A percentile compares a stretch with the other conserved stretches of the same genome.
Evolutionary conservation across 352 stramenopile genomes (phyloP).

Genomic region (Thraustochytrium sp.): DNA sequence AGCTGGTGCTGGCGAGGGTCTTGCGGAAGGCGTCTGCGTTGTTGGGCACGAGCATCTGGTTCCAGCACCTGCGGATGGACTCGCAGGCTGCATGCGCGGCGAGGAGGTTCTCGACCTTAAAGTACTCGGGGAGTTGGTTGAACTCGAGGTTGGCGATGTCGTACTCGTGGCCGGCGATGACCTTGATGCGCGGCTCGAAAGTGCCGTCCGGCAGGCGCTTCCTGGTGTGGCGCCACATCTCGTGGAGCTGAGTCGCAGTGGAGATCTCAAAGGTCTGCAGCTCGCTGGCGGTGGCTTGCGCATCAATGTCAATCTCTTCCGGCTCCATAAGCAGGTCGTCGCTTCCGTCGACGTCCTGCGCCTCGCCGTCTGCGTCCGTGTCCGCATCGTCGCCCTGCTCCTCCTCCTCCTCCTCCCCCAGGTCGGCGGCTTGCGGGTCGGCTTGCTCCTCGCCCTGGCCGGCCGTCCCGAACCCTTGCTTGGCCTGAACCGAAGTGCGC

Average conservation of each 20-base stretch:
- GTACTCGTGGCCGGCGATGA: conserved; percentile 6
- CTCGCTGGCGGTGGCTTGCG: neutral
- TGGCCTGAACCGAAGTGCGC: too few relatives aligned
- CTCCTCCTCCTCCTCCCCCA: neutral
- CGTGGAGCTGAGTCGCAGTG: conserved; percentile 38
- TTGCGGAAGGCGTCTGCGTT: neutral
- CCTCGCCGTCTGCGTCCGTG: too few relatives aligned
- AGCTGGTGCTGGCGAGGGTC: neutral
- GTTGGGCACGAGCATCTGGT: neutral
- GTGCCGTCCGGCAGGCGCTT: neutral
- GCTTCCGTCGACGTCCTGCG: too few relatives aligned
- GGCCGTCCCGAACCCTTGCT: neutral
- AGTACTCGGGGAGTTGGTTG: conserved; percentile 37
- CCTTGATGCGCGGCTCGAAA: conserved; percentile 40
- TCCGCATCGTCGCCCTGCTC: neutral
- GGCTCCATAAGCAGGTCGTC: neutral
- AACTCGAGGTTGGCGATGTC: conserved; percentile 41
- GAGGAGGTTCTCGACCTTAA: conserved; percentile 44
- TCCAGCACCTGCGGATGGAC: conserved; percentile 35
- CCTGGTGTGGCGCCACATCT: conserved; percentile 23
- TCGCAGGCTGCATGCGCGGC: conserved; percentile 37
- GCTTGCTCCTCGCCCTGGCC: neutral
- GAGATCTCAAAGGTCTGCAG: conserved; percentile 43
- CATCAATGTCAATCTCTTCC: neutral
- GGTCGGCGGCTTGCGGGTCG: neutral